These are phyloP conservation scores for Hypoxylon rickii DNA, from an alignment of 495 filamentous ascomycete species.

Conservation along the genomic window DNA sequence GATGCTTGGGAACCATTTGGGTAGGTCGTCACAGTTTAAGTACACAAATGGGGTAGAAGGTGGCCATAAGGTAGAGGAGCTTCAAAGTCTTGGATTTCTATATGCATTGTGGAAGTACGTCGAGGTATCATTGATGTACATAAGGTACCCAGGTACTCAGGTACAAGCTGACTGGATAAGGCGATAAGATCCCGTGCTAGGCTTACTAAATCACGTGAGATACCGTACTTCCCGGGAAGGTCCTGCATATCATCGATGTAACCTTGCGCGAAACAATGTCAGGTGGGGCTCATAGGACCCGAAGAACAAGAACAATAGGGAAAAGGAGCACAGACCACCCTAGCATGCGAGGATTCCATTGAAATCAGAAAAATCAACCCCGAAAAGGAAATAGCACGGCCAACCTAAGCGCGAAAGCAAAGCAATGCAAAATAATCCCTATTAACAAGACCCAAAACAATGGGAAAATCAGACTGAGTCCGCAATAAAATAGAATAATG, in stretches of 20 bases:
- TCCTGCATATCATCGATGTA: too few relatives aligned
- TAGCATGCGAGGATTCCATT: constrained; percentile 2
- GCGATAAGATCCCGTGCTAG: too few relatives aligned
- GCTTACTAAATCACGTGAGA: constrained; percentile 9
- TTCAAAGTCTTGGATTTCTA: too few relatives aligned
- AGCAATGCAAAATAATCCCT: constrained; percentile 14
- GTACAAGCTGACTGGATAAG: too few relatives aligned
- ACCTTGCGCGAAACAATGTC: too few relatives aligned
- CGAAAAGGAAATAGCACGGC: constrained; percentile 17
- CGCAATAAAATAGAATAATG: constrained; percentile 15
- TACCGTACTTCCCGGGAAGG: neutral
- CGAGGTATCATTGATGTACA: too few relatives aligned
- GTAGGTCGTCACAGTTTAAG: too few relatives aligned
- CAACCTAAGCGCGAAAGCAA: constrained; percentile 27
- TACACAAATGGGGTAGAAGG: too few relatives aligned
- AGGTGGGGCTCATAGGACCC: neutral
- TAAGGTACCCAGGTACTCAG: too few relatives aligned
- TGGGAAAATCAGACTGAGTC: constrained; percentile 27
- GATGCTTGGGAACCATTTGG: too few relatives aligned
- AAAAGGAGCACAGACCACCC: constrained; percentile 14
- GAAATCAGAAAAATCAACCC: constrained; percentile 14
- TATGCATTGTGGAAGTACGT: too few relatives aligned
- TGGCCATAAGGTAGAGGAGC: too few relatives aligned
- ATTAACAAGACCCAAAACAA: constrained; percentile 13
- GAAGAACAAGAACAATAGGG: neutral